Evolutionary conservation across 768 basidiomycete genomes (phyloP).

Genomic region (Mycena vitilis): DNA sequence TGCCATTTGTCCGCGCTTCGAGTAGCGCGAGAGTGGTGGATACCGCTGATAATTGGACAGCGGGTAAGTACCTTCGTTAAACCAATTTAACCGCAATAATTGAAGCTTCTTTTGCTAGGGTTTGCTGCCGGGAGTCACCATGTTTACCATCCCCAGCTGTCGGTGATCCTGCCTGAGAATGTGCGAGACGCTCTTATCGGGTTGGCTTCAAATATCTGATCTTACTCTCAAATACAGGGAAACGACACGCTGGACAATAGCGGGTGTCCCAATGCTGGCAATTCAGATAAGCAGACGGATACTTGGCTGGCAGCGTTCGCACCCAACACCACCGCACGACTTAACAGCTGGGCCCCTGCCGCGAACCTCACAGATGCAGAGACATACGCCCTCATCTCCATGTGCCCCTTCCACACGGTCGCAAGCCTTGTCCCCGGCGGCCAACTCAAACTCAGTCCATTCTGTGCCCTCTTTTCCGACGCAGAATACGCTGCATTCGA

Average conservation of each 20-base stretch:
- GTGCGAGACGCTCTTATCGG: constrained; percentile 49
- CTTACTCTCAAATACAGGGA: constrained; percentile 41
- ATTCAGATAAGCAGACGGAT: constrained; percentile 55
- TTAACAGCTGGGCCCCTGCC: constrained; percentile 72
- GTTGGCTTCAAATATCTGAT: not conserved
- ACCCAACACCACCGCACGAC: constrained; percentile 63
- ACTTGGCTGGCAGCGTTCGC: constrained; percentile 69
- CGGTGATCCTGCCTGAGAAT: constrained; percentile 67
- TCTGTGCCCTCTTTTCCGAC: constrained; percentile 75
- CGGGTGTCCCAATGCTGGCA: constrained; percentile 70
- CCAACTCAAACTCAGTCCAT: constrained; percentile 58
- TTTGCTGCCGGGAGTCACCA: constrained; percentile 65
- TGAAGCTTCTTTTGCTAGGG: constrained; percentile 50
- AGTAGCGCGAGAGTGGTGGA: constrained; percentile 68
- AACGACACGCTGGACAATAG: constrained; percentile 77
- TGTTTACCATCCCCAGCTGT: constrained; percentile 57
- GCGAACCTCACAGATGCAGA: constrained; percentile 68
- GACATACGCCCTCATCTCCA: constrained; percentile 67
- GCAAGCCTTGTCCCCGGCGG: constrained; percentile 36
- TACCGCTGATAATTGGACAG: constrained; percentile 78
- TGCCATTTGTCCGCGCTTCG: constrained; percentile 64
- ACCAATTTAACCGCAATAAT: too few species aligned
- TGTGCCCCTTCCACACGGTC: constrained; percentile 85
- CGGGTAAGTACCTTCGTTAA: constrained; percentile 51
- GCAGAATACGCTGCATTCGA: constrained; percentile 76